Evolutionary conservation across 306 rosid genomes (phyloP).

Genomic region (Cicer arietinum): DNA sequence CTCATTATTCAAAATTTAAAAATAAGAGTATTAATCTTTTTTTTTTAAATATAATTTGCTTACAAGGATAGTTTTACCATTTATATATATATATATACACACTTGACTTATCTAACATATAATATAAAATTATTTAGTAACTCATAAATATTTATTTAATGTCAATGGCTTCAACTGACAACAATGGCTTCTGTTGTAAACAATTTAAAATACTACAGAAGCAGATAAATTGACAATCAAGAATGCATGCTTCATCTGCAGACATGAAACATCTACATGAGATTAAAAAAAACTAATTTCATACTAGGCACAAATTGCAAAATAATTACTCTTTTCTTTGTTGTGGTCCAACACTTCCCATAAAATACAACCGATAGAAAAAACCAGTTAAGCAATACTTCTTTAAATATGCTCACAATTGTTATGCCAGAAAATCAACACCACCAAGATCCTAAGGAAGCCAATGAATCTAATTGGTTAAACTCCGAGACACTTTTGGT

Average conservation of each 20-base stretch:
- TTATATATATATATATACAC: too few species aligned
- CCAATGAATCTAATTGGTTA: conserved; percentile 7
- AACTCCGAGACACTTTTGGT: neutral
- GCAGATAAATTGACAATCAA: neutral
- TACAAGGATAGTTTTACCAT: too few species aligned
- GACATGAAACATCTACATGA: neutral
- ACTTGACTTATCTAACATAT: too few species aligned
- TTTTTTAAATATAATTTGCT: too few species aligned
- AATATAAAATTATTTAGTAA: too few species aligned
- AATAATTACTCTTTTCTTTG: conserved; percentile 4
- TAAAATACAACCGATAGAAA: conserved; percentile 18
- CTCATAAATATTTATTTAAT: too few species aligned
- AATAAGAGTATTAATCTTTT: too few species aligned
- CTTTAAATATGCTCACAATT: conserved; percentile 9
- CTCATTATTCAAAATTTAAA: too few species aligned
- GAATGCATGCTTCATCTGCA: neutral
- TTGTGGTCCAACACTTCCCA: neutral
- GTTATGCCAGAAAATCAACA: conserved; percentile 21
- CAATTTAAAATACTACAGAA: neutral
- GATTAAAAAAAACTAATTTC: neutral
- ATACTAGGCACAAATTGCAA: neutral
- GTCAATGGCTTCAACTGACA: neutral
- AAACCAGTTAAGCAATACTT: neutral
- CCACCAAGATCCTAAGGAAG: neutral
- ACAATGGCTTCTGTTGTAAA: neutral